Conservation (phyloP, 768 basidiomycete species). For the Xerocomellus amylosporus region DNA sequence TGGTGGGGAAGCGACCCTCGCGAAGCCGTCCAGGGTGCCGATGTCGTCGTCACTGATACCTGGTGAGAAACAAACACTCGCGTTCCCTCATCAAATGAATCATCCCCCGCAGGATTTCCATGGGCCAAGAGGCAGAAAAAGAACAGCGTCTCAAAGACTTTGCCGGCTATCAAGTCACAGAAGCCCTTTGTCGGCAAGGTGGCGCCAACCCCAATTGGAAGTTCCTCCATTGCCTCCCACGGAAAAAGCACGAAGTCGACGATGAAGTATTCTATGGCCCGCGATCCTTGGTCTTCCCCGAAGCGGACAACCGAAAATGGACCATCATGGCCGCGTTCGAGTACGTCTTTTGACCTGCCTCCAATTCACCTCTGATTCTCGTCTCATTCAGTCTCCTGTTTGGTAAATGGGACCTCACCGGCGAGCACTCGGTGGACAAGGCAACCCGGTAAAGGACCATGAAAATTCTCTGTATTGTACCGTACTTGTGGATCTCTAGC, state of each 20-base stretch:
- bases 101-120: slow-evolving; percentile 74
- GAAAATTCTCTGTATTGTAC: neutral
- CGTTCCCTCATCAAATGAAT: neutral
- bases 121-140: slow-evolving; percentile 97
- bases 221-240: slow-evolving; percentile 94
- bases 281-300: slow-evolving; percentile 88
- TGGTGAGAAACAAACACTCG: slow-evolving; percentile 51
- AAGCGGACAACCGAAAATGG: slow-evolving; percentile 97
- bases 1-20: slow-evolving; percentile 75
- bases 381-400: slow-evolving; percentile 33
- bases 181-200: slow-evolving; percentile 74
- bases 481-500: neutral
- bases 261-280: slow-evolving; percentile 96
- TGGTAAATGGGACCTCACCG: slow-evolving; percentile 44
- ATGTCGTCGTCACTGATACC: slow-evolving; percentile 96
- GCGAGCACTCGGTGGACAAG: slow-evolving; percentile 20
- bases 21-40: slow-evolving; percentile 86
- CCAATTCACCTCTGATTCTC: slow-evolving; percentile 1
- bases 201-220: slow-evolving; percentile 87
- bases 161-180: slow-evolving; percentile 91
- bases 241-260: slow-evolving; percentile 91
- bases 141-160: slow-evolving; percentile 83
- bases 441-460: neutral
- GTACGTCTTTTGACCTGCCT: slow-evolving; percentile 43
- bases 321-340: slow-evolving; percentile 92